Evolutionary conservation across 176 grass and related monocot genomes (phyloP).

Genomic region (Olyra latifolia): DNA sequence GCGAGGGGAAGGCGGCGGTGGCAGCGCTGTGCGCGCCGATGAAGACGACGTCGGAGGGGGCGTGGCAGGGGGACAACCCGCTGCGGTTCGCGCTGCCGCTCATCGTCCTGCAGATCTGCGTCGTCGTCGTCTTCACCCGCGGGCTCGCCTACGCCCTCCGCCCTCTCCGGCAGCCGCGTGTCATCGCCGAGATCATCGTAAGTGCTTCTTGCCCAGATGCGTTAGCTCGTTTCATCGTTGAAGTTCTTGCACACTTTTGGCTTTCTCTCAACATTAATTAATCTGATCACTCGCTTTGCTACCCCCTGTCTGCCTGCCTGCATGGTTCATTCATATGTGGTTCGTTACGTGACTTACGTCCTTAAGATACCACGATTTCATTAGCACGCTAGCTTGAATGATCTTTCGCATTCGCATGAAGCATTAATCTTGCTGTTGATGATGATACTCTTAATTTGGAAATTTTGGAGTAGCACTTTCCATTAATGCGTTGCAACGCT

Average conservation of each 20-base stretch:
- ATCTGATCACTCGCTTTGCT: background rate
- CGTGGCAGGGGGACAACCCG: constrained; percentile 49
- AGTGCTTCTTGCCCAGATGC: background rate
- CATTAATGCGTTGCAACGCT: too few species aligned
- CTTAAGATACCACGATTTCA: background rate
- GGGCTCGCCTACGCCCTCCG: constrained; percentile 49
- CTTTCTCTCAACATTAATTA: background rate
- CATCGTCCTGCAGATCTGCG: constrained; percentile 63
- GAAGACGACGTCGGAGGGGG: constrained; percentile 54
- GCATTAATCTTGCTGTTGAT: background rate
- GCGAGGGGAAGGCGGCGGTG: background rate
- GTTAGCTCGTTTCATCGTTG: background rate
- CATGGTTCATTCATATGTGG: background rate
- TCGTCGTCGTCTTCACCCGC: constrained; percentile 48
- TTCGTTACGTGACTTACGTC: too few species aligned
- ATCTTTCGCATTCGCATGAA: background rate
- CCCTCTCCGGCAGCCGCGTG: constrained; percentile 55
- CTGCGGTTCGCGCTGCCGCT: constrained; percentile 52
- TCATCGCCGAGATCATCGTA: constrained; percentile 72
- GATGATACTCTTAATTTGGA: background rate
- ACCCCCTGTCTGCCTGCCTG: background rate
- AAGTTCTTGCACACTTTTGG: too few species aligned
- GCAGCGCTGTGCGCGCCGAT: constrained; percentile 13
- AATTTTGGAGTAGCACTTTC: background rate
- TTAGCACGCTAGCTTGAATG: background rate